Percentiles rank a stretch among this genome's conserved stretches.
Conservation (phyloP, 768 basidiomycete genomes). For the Trametes punicea region DNA sequence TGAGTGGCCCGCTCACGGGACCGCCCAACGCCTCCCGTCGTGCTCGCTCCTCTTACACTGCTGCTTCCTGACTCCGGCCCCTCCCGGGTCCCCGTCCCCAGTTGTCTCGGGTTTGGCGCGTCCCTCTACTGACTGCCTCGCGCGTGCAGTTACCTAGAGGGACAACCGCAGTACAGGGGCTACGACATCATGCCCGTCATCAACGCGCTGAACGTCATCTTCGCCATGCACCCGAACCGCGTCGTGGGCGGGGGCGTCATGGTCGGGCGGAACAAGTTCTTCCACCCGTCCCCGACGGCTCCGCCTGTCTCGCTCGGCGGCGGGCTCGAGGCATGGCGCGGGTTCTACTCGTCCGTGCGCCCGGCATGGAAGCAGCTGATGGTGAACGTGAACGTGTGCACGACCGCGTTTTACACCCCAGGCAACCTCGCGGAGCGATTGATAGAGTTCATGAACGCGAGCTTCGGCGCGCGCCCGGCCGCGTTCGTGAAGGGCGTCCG, state of each 20-base stretch:
- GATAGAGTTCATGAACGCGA: slow-evolving; percentile 41
- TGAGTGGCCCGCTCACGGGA: slow-evolving; percentile 17
- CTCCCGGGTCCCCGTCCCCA: neutral
- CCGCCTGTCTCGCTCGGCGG: slow-evolving; percentile 37
- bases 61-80: neutral
- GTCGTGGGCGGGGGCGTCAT: slow-evolving; percentile 41
- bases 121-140: slow-evolving; percentile 11
- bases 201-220: slow-evolving; percentile 48
- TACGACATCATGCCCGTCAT: slow-evolving; percentile 48
- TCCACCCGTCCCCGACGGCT: slow-evolving; percentile 38
- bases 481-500: slow-evolving; percentile 66
- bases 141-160: slow-evolving; percentile 40
- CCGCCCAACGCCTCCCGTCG: slow-evolving; percentile 7
- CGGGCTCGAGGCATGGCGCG: slow-evolving; percentile 61
- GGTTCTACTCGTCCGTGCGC: slow-evolving; percentile 40
- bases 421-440: slow-evolving; percentile 45
- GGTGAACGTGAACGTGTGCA: slow-evolving; percentile 55
- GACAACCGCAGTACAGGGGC: slow-evolving; percentile 40
- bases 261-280: slow-evolving; percentile 52
- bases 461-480: slow-evolving; percentile 56
- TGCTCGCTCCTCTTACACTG: slow-evolving; percentile 8
- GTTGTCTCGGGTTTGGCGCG: neutral
- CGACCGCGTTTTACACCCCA: slow-evolving; percentile 43
- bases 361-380: slow-evolving; percentile 43
- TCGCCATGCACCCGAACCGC: slow-evolving; percentile 43